Conservation (phyloP, 2,329 filamentous ascomycete species). For the Paraphaeosphaeria sporulosa region DNA sequence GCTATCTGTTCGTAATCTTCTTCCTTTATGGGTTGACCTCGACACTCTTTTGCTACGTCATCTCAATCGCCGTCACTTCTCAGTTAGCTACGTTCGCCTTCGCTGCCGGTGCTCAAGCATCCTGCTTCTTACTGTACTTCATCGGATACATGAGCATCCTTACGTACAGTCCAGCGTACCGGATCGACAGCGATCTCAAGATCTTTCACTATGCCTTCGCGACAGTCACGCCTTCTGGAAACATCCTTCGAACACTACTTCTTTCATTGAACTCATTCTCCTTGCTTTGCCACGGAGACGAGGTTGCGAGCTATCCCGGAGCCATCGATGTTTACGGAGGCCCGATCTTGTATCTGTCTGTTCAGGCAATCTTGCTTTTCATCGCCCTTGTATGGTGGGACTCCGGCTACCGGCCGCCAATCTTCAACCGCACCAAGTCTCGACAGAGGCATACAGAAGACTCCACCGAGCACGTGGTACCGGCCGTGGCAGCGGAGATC, state of each 20-base stretch:
- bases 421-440: constrained; percentile 51
- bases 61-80: constrained; percentile 80
- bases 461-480: constrained; percentile 53
- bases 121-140: constrained; percentile 58
- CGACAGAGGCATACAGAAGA: constrained; percentile 52
- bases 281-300: constrained; percentile 70
- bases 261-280: constrained; percentile 85
- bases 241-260: constrained; percentile 76
- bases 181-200: constrained; percentile 71
- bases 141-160: constrained; percentile 64
- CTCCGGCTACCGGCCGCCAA: constrained; percentile 69
- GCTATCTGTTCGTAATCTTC: constrained; percentile 83
- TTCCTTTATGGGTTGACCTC: constrained; percentile 82
- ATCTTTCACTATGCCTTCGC: constrained; percentile 79
- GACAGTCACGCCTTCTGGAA: constrained; percentile 77
- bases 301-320: constrained; percentile 73
- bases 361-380: constrained; percentile 77
- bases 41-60: constrained; percentile 77
- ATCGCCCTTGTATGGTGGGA: constrained; percentile 80
- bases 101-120: constrained; percentile 76
- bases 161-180: constrained; percentile 75
- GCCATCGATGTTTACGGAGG: constrained; percentile 79
- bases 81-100: constrained; percentile 87
- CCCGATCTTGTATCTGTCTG: constrained; percentile 80
- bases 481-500: constrained; percentile 71